Conservation (phyloP, 2,329 filamentous ascomycete species). For the Gnomoniopsis smithogilvyi region DNA sequence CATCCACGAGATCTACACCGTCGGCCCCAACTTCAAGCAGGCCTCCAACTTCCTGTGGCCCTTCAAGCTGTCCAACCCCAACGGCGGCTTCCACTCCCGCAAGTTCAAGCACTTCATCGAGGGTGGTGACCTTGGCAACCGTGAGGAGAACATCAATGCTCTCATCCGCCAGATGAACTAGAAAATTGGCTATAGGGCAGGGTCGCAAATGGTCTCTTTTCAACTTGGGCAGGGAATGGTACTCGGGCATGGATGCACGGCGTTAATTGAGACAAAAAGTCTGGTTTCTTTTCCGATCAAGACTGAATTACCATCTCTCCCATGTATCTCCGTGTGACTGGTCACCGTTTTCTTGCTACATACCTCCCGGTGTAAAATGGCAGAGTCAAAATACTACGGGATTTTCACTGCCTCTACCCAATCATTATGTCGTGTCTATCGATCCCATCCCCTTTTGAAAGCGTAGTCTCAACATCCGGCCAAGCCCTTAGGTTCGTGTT, state of each 20-base stretch:
- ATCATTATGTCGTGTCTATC: not conserved
- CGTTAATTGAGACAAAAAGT: slow-evolving; percentile 28
- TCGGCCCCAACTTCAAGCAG: slow-evolving; percentile 99
- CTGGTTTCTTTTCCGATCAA: slow-evolving; percentile 17
- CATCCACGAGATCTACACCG: slow-evolving; percentile 98
- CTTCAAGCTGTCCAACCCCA: slow-evolving; percentile 99
- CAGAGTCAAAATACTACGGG: slow-evolving; percentile 12
- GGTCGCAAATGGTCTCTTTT: slow-evolving; percentile 28
- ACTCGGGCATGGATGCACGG: slow-evolving; percentile 30
- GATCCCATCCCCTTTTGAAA: too few relatives aligned
- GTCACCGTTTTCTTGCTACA: slow-evolving; percentile 12
- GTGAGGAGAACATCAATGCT: slow-evolving; percentile 96
- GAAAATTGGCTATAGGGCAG: slow-evolving; percentile 21
- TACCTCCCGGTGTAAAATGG: slow-evolving; percentile 8
- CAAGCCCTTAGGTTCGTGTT: too few relatives aligned
- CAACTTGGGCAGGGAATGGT: slow-evolving; percentile 21
- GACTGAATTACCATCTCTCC: slow-evolving; percentile 14
- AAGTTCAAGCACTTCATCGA: slow-evolving; percentile 99
- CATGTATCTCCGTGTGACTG: slow-evolving; percentile 15
- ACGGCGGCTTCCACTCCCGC: slow-evolving; percentile 88
- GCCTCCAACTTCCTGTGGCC: slow-evolving; percentile 99
- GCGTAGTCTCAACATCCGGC: too few relatives aligned
- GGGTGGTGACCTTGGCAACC: slow-evolving; percentile 98
- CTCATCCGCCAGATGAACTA: slow-evolving; percentile 99
- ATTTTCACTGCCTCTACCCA: slow-evolving; percentile 2